Evolutionary conservation across 2,329 filamentous ascomycete genomes (phyloP).

Genomic region (Fusarium vanettenii): DNA sequence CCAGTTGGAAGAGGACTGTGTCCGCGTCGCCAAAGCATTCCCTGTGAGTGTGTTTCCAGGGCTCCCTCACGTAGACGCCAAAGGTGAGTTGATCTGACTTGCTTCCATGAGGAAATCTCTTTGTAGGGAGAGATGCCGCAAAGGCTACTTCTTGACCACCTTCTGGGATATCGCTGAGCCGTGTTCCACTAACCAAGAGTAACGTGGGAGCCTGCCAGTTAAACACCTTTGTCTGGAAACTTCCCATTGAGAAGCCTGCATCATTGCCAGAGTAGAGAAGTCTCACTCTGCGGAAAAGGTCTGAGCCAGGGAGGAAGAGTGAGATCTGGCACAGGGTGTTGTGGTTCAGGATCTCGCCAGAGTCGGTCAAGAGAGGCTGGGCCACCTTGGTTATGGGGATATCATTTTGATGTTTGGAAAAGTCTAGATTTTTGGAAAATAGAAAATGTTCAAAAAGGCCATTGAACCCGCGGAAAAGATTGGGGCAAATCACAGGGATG

Average conservation of each 20-base stretch:
- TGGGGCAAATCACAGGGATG: constrained; percentile 70
- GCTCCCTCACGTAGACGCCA: constrained; percentile 73
- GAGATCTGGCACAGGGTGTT: constrained; percentile 76
- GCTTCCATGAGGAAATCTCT: constrained; percentile 66
- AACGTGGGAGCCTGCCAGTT: constrained; percentile 83
- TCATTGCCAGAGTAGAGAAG: constrained; percentile 77
- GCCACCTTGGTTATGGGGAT: constrained; percentile 42
- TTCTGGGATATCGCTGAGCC: constrained; percentile 62
- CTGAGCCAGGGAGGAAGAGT: constrained; percentile 74
- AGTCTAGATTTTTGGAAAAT: constrained; percentile 77
- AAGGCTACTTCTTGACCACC: constrained; percentile 67
- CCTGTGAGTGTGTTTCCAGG: constrained; percentile 76
- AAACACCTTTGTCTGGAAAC: constrained; percentile 79
- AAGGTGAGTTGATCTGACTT: constrained; percentile 69
- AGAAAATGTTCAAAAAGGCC: constrained; percentile 80
- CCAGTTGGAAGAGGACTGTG: constrained; percentile 77
- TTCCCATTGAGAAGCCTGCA: constrained; percentile 81
- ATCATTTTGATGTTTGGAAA: constrained; percentile 63
- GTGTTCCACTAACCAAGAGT: constrained; percentile 74
- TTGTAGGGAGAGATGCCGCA: constrained; percentile 71
- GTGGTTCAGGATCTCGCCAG: constrained; percentile 72
- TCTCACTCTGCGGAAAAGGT: constrained; percentile 73
- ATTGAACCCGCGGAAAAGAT: constrained; percentile 75
- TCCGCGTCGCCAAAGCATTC: constrained; percentile 75
- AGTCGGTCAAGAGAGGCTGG: constrained; percentile 63